Percentiles rank a stretch among this genome's conserved stretches.
phyloP scores from a whole-genome alignment of 208 protist species.

The Naegleria gruberi region DNA sequence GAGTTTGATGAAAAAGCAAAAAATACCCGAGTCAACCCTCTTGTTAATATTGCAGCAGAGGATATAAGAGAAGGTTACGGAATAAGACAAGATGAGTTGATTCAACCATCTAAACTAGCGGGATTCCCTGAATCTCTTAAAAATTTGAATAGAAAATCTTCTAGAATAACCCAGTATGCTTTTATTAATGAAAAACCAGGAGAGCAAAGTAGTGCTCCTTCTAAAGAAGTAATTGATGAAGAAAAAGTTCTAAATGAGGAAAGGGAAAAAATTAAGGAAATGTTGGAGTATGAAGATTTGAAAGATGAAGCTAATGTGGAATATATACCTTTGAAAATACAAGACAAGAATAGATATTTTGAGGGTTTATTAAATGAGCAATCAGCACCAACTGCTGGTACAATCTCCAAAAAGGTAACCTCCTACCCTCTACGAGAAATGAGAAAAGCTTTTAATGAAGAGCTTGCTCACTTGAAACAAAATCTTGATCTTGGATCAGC shows the following conservation, averaged over 20 bases:
- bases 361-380: not conserved
- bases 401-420: not conserved
- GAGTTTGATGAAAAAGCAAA: conserved; percentile 4
- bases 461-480: not conserved
- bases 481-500: not conserved
- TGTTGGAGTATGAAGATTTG: not conserved
- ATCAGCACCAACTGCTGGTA: too few species aligned
- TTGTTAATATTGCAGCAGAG: not conserved
- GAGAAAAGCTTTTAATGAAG: not conserved
- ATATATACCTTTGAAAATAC: conserved; percentile 12
- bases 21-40: not conserved
- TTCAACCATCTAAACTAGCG: not conserved
- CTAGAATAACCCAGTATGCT: conserved; percentile 4
- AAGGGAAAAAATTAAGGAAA: not conserved
- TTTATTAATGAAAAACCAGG: not conserved
- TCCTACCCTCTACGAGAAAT: not conserved
- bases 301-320: not conserved
- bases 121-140: not conserved
- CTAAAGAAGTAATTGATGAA: not conserved
- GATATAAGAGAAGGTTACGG: not conserved
- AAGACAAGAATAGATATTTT: conserved; percentile 11
- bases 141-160: not conserved
- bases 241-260: not conserved
- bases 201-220: not conserved
- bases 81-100: not conserved